phyloP scores from a whole-genome alignment of 306 rosid genomes.

The Pyrus communis region DNA sequence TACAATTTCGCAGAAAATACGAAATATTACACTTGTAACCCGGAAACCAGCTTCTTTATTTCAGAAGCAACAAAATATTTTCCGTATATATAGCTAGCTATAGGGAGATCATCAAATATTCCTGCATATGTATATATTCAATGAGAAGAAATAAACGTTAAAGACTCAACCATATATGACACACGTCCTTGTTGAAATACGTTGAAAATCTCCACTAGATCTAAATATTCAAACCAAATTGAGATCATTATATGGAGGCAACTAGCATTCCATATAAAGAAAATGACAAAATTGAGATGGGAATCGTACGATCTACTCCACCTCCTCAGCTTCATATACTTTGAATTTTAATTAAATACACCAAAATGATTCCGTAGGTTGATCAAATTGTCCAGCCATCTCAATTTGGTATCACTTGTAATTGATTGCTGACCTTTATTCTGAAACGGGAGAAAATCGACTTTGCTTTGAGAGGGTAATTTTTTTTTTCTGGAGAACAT shows the following conservation, averaged over 20 bases:
- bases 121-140: neutral
- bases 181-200: neutral
- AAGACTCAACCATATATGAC: neutral
- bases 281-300: neutral
- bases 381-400: neutral
- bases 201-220: neutral
- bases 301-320: neutral
- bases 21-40: no score
- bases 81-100: neutral
- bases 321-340: neutral
- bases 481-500: no score
- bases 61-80: neutral
- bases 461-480: neutral
- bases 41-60: no score
- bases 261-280: neutral
- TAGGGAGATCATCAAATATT: neutral
- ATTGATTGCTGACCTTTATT: neutral
- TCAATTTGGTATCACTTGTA: neutral
- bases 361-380: neutral
- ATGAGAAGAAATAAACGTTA: neutral
- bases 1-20: no score
- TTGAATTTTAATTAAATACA: no score
- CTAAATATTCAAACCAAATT: neutral
- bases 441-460: neutral
- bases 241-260: neutral